Percentiles rank a stretch among this genome's conserved stretches.
Conservation (phyloP, 2,329 filamentous ascomycete genomes). For the Massarina eburnea region DNA sequence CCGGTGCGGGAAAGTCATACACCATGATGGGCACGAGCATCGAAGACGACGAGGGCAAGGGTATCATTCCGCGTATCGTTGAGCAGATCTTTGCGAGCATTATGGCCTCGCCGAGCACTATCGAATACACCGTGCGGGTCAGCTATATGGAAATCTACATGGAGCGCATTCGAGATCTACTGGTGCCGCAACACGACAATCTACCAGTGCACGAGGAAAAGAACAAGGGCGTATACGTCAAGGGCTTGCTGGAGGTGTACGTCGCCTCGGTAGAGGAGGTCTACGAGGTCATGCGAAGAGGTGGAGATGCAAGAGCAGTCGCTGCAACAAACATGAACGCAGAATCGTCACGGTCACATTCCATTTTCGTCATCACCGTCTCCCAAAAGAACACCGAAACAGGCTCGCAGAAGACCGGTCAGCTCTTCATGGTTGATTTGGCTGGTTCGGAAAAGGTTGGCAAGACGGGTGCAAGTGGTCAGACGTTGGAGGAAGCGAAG, state of each 20-base stretch:
- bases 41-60: conserved; percentile 82
- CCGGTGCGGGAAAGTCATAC: conserved; percentile 96
- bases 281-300: conserved; percentile 93
- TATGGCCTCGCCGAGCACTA: conserved; percentile 84
- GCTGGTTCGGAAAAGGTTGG: conserved; percentile 98
- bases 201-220: conserved; percentile 98
- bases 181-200: conserved; percentile 93
- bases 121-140: conserved; percentile 97
- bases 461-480: conserved; percentile 95
- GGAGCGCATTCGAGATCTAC: conserved; percentile 93
- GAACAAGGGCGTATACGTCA: conserved; percentile 93
- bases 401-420: conserved; percentile 91
- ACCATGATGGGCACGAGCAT: conserved; percentile 99
- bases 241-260: conserved; percentile 91
- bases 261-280: conserved; percentile 95
- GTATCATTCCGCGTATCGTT: conserved; percentile 95
- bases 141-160: conserved; percentile 99
- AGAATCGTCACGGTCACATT: conserved; percentile 96
- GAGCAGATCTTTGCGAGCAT: conserved; percentile 98
- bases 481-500: conserved; percentile 96
- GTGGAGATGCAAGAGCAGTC: conserved; percentile 85
- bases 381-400: conserved; percentile 98
- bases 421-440: conserved; percentile 96
- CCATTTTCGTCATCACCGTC: conserved; percentile 95
- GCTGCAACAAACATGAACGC: conserved; percentile 99